Evolutionary conservation across 2,329 filamentous ascomycete species (phyloP).

Genomic region (Tetracladium maxilliforme): DNA sequence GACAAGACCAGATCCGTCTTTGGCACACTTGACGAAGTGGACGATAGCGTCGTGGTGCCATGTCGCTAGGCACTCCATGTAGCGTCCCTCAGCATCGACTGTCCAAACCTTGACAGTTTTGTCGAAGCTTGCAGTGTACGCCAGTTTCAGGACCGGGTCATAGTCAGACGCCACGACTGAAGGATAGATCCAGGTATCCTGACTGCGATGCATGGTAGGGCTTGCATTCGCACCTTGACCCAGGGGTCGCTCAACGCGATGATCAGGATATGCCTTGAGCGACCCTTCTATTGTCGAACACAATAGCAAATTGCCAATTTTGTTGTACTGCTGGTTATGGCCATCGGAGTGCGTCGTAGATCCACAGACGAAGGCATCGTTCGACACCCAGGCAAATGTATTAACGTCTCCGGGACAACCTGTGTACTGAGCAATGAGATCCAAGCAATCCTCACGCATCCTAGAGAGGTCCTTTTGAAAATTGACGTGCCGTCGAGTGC

Average conservation of each 20-base stretch:
- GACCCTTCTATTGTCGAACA: conserved; percentile 29
- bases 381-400: conserved; percentile 40
- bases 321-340: conserved; percentile 53
- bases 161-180: conserved; percentile 49
- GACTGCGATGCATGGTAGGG: conserved; percentile 38
- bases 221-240: conserved; percentile 37
- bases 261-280: conserved; percentile 36
- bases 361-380: conserved; percentile 41
- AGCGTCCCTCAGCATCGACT: conserved; percentile 18
- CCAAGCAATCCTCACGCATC: no score
- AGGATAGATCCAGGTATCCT: conserved; percentile 48
- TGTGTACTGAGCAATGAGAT: conserved; percentile 44
- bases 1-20: conserved; percentile 29
- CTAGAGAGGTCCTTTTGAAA: no score
- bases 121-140: conserved; percentile 48
- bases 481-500: no score
- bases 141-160: conserved; percentile 25
- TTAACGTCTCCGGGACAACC: conserved; percentile 47
- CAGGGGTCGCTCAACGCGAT: conserved; percentile 38
- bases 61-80: conserved; percentile 28
- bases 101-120: conserved; percentile 45
- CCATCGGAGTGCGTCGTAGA: conserved; percentile 47
- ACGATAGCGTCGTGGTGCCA: conserved; percentile 44
- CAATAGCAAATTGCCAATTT: conserved; percentile 43
- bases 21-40: conserved; percentile 49